Conservation (phyloP, 164 flowering plant genomes). For the Tetrastigma voinierianum region DNA sequence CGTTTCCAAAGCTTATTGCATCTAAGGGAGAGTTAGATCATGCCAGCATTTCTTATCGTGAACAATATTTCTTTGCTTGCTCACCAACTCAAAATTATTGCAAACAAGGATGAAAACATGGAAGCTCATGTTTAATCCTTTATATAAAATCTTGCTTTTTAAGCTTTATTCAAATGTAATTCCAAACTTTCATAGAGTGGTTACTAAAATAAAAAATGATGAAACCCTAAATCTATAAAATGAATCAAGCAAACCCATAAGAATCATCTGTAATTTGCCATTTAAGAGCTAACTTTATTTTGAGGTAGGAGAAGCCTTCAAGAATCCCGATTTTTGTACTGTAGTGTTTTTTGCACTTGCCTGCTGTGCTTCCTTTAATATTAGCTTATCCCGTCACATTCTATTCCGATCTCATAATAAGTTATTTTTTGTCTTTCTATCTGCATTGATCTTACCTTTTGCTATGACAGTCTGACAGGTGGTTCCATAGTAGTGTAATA, state of each 20-base stretch:
- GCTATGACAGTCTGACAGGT: constrained; percentile 70
- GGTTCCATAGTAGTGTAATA: constrained; percentile 95
- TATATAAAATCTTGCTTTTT: too few relatives aligned
- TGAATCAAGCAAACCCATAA: background rate
- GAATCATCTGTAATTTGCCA: too few relatives aligned
- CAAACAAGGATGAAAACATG: background rate
- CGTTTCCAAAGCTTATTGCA: constrained; percentile 80
- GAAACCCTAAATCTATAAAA: background rate
- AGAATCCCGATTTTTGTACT: background rate
- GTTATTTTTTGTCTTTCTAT: background rate
- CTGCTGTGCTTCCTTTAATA: background rate
- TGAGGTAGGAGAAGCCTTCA: background rate
- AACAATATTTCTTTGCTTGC: constrained; percentile 5
- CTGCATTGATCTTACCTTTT: constrained; percentile 17
- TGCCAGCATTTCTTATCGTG: constrained; percentile 85
- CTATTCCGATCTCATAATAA: background rate
- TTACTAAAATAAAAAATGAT: background rate
- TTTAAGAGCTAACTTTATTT: too few relatives aligned
- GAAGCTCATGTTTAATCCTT: too few relatives aligned
- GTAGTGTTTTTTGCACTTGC: background rate
- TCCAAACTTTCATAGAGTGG: too few relatives aligned
- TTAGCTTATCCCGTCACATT: too few relatives aligned
- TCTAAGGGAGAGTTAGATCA: constrained; percentile 79
- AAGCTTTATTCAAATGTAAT: too few relatives aligned
- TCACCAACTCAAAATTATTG: too few relatives aligned